Conservation (phyloP, 768 basidiomycete genomes). For the Candolleomyces aberdarensis region DNA sequence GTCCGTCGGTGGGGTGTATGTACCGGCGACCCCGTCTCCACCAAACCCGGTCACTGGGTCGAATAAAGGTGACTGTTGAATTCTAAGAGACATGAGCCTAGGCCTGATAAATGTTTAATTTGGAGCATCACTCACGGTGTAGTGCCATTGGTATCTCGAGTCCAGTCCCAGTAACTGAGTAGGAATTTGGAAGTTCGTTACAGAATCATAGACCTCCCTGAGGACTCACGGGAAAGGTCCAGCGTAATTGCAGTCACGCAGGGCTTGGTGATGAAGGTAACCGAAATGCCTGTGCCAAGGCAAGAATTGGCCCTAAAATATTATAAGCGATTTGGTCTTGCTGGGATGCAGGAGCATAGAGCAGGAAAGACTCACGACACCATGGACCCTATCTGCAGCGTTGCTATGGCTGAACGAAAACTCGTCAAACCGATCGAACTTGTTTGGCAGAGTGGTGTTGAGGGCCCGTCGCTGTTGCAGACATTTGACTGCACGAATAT, state of each 20-base stretch:
- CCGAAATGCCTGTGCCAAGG: conserved; percentile 24
- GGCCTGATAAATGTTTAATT: not conserved
- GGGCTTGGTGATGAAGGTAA: conserved; percentile 17
- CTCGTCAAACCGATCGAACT: conserved; percentile 21
- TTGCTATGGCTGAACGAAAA: conserved; percentile 18
- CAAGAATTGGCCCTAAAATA: conserved; percentile 20
- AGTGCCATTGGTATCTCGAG: not conserved
- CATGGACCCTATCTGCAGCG: conserved; percentile 18
- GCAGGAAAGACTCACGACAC: conserved; percentile 16
- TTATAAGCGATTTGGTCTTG: too few relatives aligned
- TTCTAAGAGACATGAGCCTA: not conserved
- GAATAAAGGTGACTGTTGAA: conserved; percentile 1
- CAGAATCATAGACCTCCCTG: not conserved
- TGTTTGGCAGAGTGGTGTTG: not conserved
- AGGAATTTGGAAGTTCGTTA: too few relatives aligned
- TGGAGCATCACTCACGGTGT: not conserved
- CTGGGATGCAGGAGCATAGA: not conserved
- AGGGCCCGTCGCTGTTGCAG: not conserved
- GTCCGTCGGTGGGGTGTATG: not conserved
- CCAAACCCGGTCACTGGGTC: conserved; percentile 6
- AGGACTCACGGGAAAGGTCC: conserved; percentile 21
- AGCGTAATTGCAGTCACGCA: conserved; percentile 21
- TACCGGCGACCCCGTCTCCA: not conserved
- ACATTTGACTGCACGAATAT: conserved; percentile 7
- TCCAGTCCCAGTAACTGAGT: conserved; percentile 8